These are phyloP conservation scores for Solanum chacoense DNA, from an alignment of 305 asterid genomes.

Conservation along the genomic window DNA sequence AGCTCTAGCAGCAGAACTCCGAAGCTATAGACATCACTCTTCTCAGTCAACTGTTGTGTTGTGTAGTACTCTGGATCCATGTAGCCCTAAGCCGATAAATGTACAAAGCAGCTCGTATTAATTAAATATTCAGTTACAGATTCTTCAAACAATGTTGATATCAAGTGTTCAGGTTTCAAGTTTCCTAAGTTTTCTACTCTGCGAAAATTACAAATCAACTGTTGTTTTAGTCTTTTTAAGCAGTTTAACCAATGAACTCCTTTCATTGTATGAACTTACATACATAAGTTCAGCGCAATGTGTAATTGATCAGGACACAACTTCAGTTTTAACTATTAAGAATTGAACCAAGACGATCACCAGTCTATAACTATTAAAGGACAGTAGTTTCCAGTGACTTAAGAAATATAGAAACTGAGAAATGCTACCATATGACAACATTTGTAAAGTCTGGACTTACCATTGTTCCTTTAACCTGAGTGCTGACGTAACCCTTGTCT, in stretches of 20 bases:
- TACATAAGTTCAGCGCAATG: neutral
- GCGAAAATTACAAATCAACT: neutral
- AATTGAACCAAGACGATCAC: neutral
- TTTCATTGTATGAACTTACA: neutral
- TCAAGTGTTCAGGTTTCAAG: neutral
- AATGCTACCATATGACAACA: neutral
- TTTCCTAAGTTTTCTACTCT: neutral
- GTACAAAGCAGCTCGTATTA: neutral
- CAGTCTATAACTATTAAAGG: neutral
- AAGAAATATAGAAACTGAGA: neutral
- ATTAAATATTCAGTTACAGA: neutral
- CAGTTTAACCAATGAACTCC: neutral
- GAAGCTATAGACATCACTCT: conserved; percentile 58
- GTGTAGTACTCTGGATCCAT: conserved; percentile 70
- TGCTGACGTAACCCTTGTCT: conserved; percentile 37
- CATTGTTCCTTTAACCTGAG: conserved; percentile 69
- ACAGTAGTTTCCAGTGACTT: neutral
- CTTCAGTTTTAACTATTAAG: neutral
- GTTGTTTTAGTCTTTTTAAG: neutral
- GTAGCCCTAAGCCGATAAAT: conserved; percentile 30
- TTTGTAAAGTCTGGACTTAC: conserved; percentile 14
- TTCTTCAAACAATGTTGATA: neutral
- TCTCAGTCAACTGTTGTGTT: conserved; percentile 49
- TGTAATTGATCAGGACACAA: neutral
- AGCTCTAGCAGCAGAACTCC: conserved; percentile 46